Evolutionary conservation across 352 stramenopile species (phyloP).

Genomic region (Pythium utonaiense): DNA sequence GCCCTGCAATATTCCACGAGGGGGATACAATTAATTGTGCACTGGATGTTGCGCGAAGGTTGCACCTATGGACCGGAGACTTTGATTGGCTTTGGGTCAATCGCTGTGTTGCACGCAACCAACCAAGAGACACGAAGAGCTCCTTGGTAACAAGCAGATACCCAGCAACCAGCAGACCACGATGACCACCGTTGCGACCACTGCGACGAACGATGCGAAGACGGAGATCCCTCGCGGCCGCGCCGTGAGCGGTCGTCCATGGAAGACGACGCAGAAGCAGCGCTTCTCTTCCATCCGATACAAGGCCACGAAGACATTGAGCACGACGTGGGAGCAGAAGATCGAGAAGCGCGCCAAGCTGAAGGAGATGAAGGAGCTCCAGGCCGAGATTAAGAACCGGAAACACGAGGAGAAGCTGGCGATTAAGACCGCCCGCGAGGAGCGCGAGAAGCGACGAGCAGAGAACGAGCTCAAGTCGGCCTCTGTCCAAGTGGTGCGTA

Average conservation of each 20-base stretch:
- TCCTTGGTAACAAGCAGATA: not conserved
- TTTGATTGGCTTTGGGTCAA: slow-evolving; percentile 23
- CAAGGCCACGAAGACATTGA: slow-evolving; percentile 79
- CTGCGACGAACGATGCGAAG: slow-evolving; percentile 4
- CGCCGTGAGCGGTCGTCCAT: slow-evolving; percentile 70
- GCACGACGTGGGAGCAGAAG: slow-evolving; percentile 88
- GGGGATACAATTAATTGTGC: not conserved
- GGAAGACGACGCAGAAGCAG: slow-evolving; percentile 83
- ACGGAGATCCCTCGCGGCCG: slow-evolving; percentile 42
- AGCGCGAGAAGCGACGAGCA: slow-evolving; percentile 83
- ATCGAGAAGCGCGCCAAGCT: slow-evolving; percentile 67
- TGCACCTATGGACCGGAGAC: slow-evolving; percentile 3
- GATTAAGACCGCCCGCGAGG: slow-evolving; percentile 73
- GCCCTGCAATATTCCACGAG: no score
- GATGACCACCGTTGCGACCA: slow-evolving; percentile 1
- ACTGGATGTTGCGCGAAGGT: slow-evolving; percentile 29
- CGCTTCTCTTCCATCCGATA: slow-evolving; percentile 71
- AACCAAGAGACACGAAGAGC: slow-evolving; percentile 23
- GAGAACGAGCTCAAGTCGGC: slow-evolving; percentile 90
- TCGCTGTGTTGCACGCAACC: slow-evolving; percentile 22
- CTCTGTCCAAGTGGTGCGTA: slow-evolving; percentile 77
- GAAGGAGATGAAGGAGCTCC: slow-evolving; percentile 81
- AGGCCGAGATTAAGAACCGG: slow-evolving; percentile 77
- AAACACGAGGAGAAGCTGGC: slow-evolving; percentile 70
- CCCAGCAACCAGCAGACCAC: slow-evolving; percentile 16